Base-by-base conservation (phyloP, 2,329 filamentous ascomycete species). In the Alternaria sp. region DNA sequence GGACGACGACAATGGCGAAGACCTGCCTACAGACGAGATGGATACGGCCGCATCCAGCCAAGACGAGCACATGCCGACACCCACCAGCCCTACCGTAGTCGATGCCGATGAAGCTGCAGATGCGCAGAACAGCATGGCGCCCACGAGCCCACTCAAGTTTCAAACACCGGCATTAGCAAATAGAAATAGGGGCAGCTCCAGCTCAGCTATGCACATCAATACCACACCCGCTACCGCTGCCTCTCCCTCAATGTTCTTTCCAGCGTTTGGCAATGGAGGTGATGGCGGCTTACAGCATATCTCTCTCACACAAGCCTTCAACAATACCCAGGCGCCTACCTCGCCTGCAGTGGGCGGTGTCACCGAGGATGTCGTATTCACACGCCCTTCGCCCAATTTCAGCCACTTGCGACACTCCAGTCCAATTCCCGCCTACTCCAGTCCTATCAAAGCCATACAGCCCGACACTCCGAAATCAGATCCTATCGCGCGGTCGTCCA, bases 311-410 rank as follows among this genome's bases (percentile, higher is more conserved):
- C 82, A 84, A 59, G 72, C 80, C 12, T 84, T 83, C 66, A 75
- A 80, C 51, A 78, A 79, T 27, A 83, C 81, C 1, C 82, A 83
- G 62, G 80, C 78, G 22, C 74, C 74, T 18, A 83, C 82, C 0
- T 83, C 82, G 25, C 81, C 82, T 18, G 64, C 76, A 4, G 66
- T 74, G 18, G 78, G 78, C 57, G 72, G 62, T 3, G 66, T 69
- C 4, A 73, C 68, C n/a, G 83, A 82, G 16, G 82, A 84, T 63
- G 75, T 80, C 2, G 69, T 83, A 18, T 77, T 81, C 55, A 78
- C 79, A 36, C 79, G 82, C 20, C 82, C 82, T 3, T 83, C 81
- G 18, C 82, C 82, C 6, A 81, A 82, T 54, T 75, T 81, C 54
- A 64, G 71, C 40, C 63, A 71, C 49, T 60, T 60, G 52, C 75